Base-by-base conservation (phyloP, 331 rosid genomes). In the Quercus tomentella region DNA sequence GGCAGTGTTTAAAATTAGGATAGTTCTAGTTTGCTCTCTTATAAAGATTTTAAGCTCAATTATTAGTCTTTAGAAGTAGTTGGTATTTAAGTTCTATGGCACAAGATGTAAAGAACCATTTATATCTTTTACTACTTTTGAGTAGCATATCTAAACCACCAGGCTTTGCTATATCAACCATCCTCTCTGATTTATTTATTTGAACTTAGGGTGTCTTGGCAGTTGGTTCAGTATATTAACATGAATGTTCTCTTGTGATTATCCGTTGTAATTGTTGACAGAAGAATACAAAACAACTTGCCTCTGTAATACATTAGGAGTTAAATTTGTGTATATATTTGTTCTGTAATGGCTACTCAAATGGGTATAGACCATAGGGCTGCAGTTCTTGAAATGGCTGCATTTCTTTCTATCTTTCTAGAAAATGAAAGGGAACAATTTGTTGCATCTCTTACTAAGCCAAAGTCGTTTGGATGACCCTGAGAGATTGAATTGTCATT, bases 71-170 rank as follows among this genome's bases (percentile, higher is more conserved):
- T 33, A 54, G 72, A 21, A 23, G 74, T 80, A 73, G 79, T 60
- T 43, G 56, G 45, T 77, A 16, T 30, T 25, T 57, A 35, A 68
- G 51, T 67, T 33, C 18, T 26, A 69, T 77, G 67, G 70, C 70
- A 33, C 30, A 52, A 37, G 52, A 61, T 79, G 78, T 79, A 79
- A 56, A 80, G 75, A 69, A 73, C 74, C 56, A n/a, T 37, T 17
- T 35, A 30, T 60, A 49, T 52, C 45, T 37, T 62, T 18, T 17
- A 30, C 54, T 61, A 6, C 45, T 72, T 55, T 21, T 65, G 45
- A 28, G 55, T n/a, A 49, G 37, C 72, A 60, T 49, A 49, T 79
- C 55, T 49, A 45, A 33, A 43, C 70, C 30, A 1, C 7, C 68
- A 35, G 68, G 65, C 60, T 73, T 71, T 69, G 72, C 31, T 57